Conservation (phyloP, 192 early-diverging fungal species). For the Dimargaris cristalligena region DNA sequence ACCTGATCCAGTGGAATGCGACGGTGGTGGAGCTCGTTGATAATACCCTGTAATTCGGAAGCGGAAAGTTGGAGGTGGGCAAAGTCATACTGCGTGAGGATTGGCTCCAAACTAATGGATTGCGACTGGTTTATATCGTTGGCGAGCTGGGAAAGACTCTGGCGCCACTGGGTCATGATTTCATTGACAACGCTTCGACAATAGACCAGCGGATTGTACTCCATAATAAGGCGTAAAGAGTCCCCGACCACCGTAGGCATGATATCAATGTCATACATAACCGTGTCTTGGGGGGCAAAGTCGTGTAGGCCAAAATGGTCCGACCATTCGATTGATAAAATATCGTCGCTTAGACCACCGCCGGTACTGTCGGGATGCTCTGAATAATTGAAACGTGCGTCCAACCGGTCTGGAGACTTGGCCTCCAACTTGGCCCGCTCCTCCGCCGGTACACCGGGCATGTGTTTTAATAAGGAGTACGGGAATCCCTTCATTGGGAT, state of each 20-base stretch:
- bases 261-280: background rate
- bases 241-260: background rate
- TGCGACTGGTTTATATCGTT: too few species aligned
- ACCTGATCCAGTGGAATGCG: background rate
- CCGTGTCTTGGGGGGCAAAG: background rate
- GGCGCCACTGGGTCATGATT: background rate
- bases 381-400: slow-evolving; percentile 10
- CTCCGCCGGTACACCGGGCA: too few species aligned
- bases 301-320: slow-evolving; percentile 6
- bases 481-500: slow-evolving; percentile 1
- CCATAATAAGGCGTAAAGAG: background rate
- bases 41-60: background rate
- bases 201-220: slow-evolving; percentile 4
- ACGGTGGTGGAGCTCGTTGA: background rate
- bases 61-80: background rate
- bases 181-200: too few species aligned
- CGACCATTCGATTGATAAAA: slow-evolving; percentile 2
- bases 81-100: background rate
- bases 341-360: too few species aligned
- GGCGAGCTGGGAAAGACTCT: background rate
- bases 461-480: background rate
- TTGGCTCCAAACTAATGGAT: background rate
- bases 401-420: background rate
- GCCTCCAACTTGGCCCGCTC: background rate
- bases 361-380: background rate